Evolutionary conservation across 225 moss, liverwort and hornwort species (phyloP), one percentile per base, ranked within the genome.

Genomic region (Pseudoscleropodium purum): DNA sequence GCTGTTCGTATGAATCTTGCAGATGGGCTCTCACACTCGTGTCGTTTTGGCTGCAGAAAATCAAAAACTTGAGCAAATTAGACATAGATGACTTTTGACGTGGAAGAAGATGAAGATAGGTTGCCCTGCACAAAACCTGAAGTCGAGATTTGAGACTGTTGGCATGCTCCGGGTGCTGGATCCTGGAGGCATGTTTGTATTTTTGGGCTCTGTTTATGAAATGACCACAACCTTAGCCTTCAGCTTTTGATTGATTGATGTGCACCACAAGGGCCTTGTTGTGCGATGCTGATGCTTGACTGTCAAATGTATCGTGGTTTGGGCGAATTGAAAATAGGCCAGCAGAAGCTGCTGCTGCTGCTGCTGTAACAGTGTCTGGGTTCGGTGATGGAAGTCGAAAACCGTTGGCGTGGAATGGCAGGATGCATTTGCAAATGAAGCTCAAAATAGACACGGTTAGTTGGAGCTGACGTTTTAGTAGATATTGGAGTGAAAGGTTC

Each of bases 51-150:
- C 57, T 93, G 93, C 93, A 94, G 93, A 94, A 93, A 93, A 86
- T 94, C 9, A 91, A 94, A 86, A 93, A 86, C 60, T 91, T 94
- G 91, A 87, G 93, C 92, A 92, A 93, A 89, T 88, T 90, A 90
- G 92, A 94, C 65, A 82, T 93, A 27, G 88, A 91, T 52, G 94
- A 94, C 78, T 94, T 91, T 56, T 94, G 84, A 90, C 47, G 81
- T 34, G 88, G 65, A 81, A 59, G 90, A 84, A 75, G 84, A 51
- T 36, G 80, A 83, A 79, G 86, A 69, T 41, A 63, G 80, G 60
- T 81, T 72, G 69, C 90, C 51, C 29, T 90, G 88, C 88, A 59
- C 84, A 43, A n/a, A 68, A 74, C n/a, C 70, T 45, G 69, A 69
- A 86, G 90, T 85, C 64, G 69, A 70, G 64, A 63, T 87, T 81